These are phyloP conservation scores for Cercospora janseana DNA, from an alignment of 2,329 filamentous ascomycete genomes.

Conservation along the genomic window DNA sequence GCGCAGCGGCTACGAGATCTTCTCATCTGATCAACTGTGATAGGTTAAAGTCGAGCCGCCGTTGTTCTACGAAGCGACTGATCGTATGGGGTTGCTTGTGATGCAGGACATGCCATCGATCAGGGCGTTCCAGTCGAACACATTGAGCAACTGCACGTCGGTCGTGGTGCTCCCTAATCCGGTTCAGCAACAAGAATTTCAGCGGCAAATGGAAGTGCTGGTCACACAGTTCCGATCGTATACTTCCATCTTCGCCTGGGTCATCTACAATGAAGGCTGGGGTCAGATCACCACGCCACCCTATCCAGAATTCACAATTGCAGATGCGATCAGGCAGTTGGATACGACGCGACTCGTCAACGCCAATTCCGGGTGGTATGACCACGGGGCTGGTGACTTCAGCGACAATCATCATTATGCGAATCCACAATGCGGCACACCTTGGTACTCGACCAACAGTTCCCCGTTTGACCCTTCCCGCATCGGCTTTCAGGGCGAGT, in stretches of 20 bases:
- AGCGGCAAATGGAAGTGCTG: constrained; percentile 60
- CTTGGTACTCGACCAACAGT: constrained; percentile 61
- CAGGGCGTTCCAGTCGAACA: constrained; percentile 41
- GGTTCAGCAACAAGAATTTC: constrained; percentile 62
- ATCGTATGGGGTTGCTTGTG: constrained; percentile 63
- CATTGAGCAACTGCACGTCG: constrained; percentile 29
- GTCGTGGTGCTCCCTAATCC: constrained; percentile 39
- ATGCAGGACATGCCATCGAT: constrained; percentile 72
- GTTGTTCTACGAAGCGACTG: constrained; percentile 66
- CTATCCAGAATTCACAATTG: constrained; percentile 57
- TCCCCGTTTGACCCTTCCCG: constrained; percentile 57
- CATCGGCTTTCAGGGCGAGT: constrained; percentile 69
- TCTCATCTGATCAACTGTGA: neutral
- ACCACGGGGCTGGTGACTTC: constrained; percentile 67
- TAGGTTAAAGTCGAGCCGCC: constrained; percentile 65
- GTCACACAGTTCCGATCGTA: constrained; percentile 64
- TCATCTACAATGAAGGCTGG: constrained; percentile 73
- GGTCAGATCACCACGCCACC: constrained; percentile 54
- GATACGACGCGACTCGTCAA: constrained; percentile 66
- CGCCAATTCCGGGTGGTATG: constrained; percentile 63
- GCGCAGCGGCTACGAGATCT: neutral
- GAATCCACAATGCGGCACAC: constrained; percentile 67
- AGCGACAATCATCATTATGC: constrained; percentile 71
- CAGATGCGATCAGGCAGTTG: constrained; percentile 53
- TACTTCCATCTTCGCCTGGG: constrained; percentile 64